Conservation (phyloP, 2,329 filamentous ascomycete genomes). For the Trichoderma afroharzianum region DNA sequence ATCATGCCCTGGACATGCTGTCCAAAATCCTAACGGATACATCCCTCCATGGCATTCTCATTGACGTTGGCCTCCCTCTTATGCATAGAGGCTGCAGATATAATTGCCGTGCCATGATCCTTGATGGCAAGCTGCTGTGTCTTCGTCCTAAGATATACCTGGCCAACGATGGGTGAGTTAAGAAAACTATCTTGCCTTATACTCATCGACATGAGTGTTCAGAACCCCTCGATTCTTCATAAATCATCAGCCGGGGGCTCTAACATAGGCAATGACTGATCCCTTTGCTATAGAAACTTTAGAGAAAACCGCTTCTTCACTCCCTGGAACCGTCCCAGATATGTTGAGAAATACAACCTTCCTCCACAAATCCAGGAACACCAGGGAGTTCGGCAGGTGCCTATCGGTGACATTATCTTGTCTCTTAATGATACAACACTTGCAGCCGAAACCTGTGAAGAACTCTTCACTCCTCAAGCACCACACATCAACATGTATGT, state of each 20-base stretch:
- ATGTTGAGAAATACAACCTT: constrained; percentile 38
- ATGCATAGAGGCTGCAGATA: constrained; percentile 35
- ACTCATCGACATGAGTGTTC: too few species aligned
- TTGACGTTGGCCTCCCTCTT: constrained; percentile 38
- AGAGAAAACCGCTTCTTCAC: constrained; percentile 41
- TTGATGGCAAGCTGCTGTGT: constrained; percentile 63
- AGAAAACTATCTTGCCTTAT: neutral
- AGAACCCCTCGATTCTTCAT: neutral
- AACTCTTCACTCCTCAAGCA: constrained; percentile 12
- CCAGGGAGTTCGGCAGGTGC: constrained; percentile 39
- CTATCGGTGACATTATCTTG: constrained; percentile 40
- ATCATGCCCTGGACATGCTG: constrained; percentile 33
- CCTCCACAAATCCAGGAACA: constrained; percentile 32
- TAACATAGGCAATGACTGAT: neutral
- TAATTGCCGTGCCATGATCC: constrained; percentile 22
- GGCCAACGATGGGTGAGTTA: constrained; percentile 32
- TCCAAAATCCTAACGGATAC: constrained; percentile 31
- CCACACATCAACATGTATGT: constrained; percentile 8
- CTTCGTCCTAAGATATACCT: constrained; percentile 66
- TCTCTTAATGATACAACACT: constrained; percentile 38
- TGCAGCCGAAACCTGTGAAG: constrained; percentile 37
- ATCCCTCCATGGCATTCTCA: constrained; percentile 36
- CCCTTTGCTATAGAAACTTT: constrained; percentile 35
- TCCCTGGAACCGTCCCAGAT: constrained; percentile 35
- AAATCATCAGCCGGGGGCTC: neutral